Conservation (phyloP, 2,329 filamentous ascomycete genomes). For the Aspergillus pseudoviridinutans region DNA sequence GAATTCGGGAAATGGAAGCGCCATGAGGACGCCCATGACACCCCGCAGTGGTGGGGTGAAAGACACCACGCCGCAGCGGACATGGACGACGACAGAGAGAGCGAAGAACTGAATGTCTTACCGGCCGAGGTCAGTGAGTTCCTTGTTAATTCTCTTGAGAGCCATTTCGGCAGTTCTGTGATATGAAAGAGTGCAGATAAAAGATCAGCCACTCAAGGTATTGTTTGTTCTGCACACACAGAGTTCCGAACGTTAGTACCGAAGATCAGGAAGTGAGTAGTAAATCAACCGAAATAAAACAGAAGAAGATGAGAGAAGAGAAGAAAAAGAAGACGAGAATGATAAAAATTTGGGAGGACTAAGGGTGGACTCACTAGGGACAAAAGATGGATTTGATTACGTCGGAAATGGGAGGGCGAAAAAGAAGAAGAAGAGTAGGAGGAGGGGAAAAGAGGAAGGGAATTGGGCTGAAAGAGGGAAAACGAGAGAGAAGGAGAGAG, state of each 20-base stretch:
- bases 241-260: slow-evolving; percentile 5
- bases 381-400: slow-evolving; percentile 12
- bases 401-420: slow-evolving; percentile 32
- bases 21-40: slow-evolving; percentile 4
- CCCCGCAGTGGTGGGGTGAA: slow-evolving; percentile 23
- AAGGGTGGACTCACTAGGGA: slow-evolving; percentile 9
- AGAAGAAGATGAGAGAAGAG: neutral
- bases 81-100: slow-evolving; percentile 2
- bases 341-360: slow-evolving; percentile 6
- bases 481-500: slow-evolving; percentile 4
- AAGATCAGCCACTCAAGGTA: slow-evolving; percentile 8
- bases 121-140: slow-evolving; percentile 51
- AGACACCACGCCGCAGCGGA: slow-evolving; percentile 1
- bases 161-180: slow-evolving; percentile 38
- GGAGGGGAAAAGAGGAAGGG: slow-evolving; percentile 16
- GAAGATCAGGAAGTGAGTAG: neutral
- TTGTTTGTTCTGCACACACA: slow-evolving; percentile 17
- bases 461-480: slow-evolving; percentile 15
- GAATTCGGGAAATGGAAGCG: slow-evolving; percentile 6
- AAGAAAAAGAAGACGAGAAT: slow-evolving; percentile 10
- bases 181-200: slow-evolving; percentile 5
- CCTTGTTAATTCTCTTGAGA: slow-evolving; percentile 53
- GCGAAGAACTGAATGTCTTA: slow-evolving; percentile 29
- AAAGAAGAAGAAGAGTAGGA: slow-evolving; percentile 24
- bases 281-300: neutral